Evolutionary conservation across 2,329 filamentous ascomycete species (phyloP).

Genomic region (Diplodia sapinea): DNA sequence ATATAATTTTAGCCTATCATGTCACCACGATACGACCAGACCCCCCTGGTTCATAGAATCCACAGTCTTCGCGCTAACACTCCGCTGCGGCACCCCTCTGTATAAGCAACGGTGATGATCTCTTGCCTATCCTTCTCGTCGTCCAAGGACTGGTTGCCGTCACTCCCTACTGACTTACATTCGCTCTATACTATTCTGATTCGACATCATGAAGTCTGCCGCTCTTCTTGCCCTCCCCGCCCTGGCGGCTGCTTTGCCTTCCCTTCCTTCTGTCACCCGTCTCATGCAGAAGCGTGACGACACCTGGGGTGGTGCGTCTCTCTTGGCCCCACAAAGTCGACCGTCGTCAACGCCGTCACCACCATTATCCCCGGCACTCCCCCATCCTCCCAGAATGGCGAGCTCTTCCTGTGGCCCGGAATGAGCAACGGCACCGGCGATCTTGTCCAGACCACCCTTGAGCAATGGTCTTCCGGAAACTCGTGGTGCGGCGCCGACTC

Average conservation of each 20-base stretch:
- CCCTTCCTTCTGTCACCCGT: conserved; percentile 3
- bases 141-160: conserved; percentile 13
- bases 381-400: conserved; percentile 47
- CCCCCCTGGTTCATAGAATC: too few species aligned
- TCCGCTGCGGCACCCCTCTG: too few species aligned
- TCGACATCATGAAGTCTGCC: conserved; percentile 10
- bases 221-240: conserved; percentile 16
- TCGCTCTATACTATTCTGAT: background rate
- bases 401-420: conserved; percentile 53
- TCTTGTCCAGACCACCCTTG: conserved; percentile 51
- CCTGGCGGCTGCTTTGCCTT: conserved; percentile 15
- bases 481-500: conserved; percentile 50
- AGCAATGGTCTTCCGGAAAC: conserved; percentile 49
- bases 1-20: too few species aligned
- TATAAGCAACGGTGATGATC: conserved; percentile 2
- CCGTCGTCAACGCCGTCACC: conserved; percentile 50
- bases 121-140: conserved; percentile 5
- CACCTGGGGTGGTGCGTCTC: conserved; percentile 49
- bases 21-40: too few species aligned
- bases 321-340: conserved; percentile 47
- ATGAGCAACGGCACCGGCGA: conserved; percentile 55
- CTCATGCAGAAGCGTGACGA: conserved; percentile 36
- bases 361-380: conserved; percentile 50
- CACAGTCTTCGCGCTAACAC: too few species aligned
- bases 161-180: background rate